These are phyloP conservation scores for Cladorrhinum samala DNA, from an alignment of 495 filamentous ascomycete species.

Conservation along the genomic window DNA sequence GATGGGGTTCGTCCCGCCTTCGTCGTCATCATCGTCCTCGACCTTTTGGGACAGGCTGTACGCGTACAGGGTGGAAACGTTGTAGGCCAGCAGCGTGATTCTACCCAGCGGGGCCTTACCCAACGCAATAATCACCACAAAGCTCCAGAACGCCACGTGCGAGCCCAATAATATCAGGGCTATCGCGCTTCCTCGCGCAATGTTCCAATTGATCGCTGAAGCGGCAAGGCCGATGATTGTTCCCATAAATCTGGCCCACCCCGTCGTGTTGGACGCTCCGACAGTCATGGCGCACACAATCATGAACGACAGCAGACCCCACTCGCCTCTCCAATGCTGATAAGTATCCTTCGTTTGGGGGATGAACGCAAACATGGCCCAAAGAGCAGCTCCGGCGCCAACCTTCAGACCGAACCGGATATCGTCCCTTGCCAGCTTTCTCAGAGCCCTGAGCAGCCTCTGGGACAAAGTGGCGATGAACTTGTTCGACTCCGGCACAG, in stretches of 20 bases:
- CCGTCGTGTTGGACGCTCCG: constrained; percentile 88
- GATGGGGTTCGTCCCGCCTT: constrained; percentile 77
- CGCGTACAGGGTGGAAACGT: constrained; percentile 90
- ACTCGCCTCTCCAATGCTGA: constrained; percentile 87
- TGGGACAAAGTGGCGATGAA: constrained; percentile 34
- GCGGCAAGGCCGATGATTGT: constrained; percentile 75
- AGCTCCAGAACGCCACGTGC: constrained; percentile 72
- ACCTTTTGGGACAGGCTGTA: constrained; percentile 79
- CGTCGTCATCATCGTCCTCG: constrained; percentile 71
- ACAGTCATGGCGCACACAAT: constrained; percentile 97
- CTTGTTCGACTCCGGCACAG: constrained; percentile 29
- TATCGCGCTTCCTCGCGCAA: constrained; percentile 63
- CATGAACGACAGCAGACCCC: constrained; percentile 96
- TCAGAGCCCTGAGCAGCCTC: constrained; percentile 30
- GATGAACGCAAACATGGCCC: constrained; percentile 81
- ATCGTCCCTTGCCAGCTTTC: constrained; percentile 45
- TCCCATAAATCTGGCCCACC: constrained; percentile 77
- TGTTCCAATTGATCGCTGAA: constrained; percentile 70
- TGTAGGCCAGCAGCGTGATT: constrained; percentile 92
- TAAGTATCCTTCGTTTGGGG: constrained; percentile 72
- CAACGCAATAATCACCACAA: constrained; percentile 79
- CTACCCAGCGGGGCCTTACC: constrained; percentile 86
- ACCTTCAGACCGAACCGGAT: constrained; percentile 83
- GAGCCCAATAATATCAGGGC: constrained; percentile 72
- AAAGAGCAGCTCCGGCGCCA: constrained; percentile 78